Evolutionary conservation across 371 early-diverging fungal species (phyloP), one percentile per base, ranked within the genome.

Genomic region (Apophysomyces trapeziformis): DNA sequence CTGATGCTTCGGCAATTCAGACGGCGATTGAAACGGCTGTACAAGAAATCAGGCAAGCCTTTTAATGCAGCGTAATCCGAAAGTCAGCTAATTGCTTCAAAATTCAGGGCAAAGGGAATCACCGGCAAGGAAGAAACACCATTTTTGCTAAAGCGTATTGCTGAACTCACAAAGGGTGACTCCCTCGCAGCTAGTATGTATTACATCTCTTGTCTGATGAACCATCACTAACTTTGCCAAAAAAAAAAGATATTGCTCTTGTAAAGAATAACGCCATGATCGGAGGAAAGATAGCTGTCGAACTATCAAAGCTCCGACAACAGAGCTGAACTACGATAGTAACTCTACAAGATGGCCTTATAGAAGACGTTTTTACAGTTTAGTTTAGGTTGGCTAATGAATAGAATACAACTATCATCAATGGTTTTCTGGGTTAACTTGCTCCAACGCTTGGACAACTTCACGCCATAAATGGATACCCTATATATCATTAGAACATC

Each of bases 81-180:
- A 67, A 45, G 12, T 6, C 38, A 35, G 12, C 60, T 32, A 59
- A 32, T 47, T 39, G 38, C 43, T 9, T 9, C 38, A 5, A 61
- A 60, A 26, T 26, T 36, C 59, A 86, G 90, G 45, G 68, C 71
- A 0, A 69, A 73, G 6, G 83, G 89, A 0, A 80, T 97, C 26
- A 44, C 37, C 14, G 98, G 98, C 46, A 95, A 96, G 70, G 94
- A 94, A 41, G 87, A 90, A 61, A 98, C 98, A 0, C 98, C 98
- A 1, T 97, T 91, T 70, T 72, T 98, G 63, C 84, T 98, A 37
- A 87, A 89, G 61, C 87, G 91, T 39, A 88, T 98, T 11, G 82
- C 85, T 13, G 90, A 92, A 62, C 62, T 95, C 13, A 97, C 96
- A 3, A 75, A 82, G 7, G 97, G 96, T 9, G 80, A 85, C 58